These are phyloP conservation scores for Heteromeles arbutifolia DNA, from an alignment of 306 rosid species.

Conservation along the genomic window DNA sequence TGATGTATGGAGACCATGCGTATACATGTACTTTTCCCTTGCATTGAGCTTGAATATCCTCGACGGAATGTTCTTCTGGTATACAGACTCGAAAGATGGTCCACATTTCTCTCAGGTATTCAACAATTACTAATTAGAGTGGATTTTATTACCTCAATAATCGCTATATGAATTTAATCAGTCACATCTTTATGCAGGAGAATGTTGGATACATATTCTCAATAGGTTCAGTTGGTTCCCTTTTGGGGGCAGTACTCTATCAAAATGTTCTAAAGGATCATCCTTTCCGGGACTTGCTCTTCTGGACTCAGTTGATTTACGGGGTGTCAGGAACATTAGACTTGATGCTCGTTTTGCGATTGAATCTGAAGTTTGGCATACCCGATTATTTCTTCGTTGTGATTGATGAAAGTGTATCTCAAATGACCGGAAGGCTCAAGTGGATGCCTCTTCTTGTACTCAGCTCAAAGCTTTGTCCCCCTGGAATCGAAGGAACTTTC, in stretches of 20 bases:
- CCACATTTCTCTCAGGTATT: conserved; percentile 87
- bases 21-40: conserved; percentile 76
- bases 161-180: background rate
- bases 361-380: conserved; percentile 58
- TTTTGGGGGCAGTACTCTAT: conserved; percentile 80
- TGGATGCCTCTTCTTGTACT: conserved; percentile 99
- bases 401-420: conserved; percentile 73
- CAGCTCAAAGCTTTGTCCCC: conserved; percentile 88
- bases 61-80: conserved; percentile 95
- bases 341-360: conserved; percentile 55
- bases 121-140: background rate
- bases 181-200: conserved; percentile 53
- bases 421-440: conserved; percentile 71
- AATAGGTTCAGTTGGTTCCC: conserved; percentile 74
- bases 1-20: conserved; percentile 81
- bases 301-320: conserved; percentile 80
- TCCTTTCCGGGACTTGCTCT: conserved; percentile 76
- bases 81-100: conserved; percentile 74
- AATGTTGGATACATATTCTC: conserved; percentile 78
- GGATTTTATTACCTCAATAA: too few species aligned
- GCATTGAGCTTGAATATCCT: conserved; percentile 73
- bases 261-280: conserved; percentile 80
- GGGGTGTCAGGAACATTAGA: conserved; percentile 87
- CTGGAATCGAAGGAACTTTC: conserved; percentile 87
- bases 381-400: conserved; percentile 86